Evolutionary conservation across 768 basidiomycete genomes (phyloP).

Genomic region (Phylloporus sp.): DNA sequence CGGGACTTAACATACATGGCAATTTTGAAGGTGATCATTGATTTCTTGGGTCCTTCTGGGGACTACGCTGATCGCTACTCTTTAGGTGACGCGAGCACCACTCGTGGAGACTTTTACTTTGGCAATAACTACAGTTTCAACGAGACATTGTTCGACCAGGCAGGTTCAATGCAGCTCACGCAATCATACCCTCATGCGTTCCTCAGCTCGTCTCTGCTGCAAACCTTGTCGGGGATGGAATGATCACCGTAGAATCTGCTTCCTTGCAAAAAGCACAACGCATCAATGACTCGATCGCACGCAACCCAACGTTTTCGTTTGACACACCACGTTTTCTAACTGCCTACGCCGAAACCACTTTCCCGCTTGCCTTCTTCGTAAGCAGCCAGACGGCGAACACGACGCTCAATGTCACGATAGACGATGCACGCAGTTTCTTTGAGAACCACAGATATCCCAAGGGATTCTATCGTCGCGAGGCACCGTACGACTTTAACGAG

Average conservation of each 20-base stretch:
- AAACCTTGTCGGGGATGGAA: constrained; percentile 16
- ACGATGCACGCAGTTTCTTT: constrained; percentile 20
- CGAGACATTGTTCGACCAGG: constrained; percentile 24
- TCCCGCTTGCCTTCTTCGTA: constrained; percentile 25
- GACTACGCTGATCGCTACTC: neutral
- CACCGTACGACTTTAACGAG: constrained; percentile 4
- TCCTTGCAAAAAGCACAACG: constrained; percentile 17
- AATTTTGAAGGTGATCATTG: constrained; percentile 19
- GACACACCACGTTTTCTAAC: constrained; percentile 18
- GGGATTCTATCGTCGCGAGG: constrained; percentile 18
- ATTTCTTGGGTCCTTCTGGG: neutral
- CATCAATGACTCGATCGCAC: constrained; percentile 27
- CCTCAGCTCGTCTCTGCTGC: constrained; percentile 15
- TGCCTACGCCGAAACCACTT: constrained; percentile 20
- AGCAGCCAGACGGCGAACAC: constrained; percentile 20
- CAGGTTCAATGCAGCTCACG: neutral
- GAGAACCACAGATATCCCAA: constrained; percentile 16
- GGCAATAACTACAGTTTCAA: constrained; percentile 25
- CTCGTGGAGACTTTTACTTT: constrained; percentile 24
- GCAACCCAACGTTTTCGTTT: constrained; percentile 22
- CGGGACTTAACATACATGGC: constrained; percentile 21
- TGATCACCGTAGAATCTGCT: constrained; percentile 21
- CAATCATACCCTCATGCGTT: neutral
- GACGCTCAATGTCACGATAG: constrained; percentile 13
- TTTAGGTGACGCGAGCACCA: constrained; percentile 24